Conservation (phyloP, 2,329 filamentous ascomycete species). For the Fusarium protoensiforme region DNA sequence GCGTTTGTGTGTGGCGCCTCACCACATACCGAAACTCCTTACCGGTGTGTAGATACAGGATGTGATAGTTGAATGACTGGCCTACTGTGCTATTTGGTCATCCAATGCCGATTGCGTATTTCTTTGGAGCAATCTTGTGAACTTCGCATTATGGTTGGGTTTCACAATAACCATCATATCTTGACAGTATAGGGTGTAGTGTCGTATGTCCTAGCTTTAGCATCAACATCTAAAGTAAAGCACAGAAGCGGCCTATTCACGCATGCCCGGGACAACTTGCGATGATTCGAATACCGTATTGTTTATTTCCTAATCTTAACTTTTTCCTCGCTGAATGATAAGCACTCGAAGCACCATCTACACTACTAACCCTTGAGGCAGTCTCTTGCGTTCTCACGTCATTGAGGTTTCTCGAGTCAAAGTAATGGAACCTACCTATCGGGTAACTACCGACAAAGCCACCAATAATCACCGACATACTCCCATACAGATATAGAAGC, state of each 20-base stretch:
- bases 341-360: not conserved
- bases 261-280: not conserved
- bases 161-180: not conserved
- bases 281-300: not conserved
- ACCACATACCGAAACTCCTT: not conserved
- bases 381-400: not conserved
- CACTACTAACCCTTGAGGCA: not conserved
- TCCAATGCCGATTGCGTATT: not conserved
- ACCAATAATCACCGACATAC: not conserved
- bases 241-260: not conserved
- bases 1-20: slow-evolving; percentile 27
- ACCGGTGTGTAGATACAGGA: not conserved
- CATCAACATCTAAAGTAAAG: not conserved
- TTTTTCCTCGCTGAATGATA: not conserved
- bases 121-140: not conserved
- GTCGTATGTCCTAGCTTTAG: not conserved
- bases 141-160: not conserved
- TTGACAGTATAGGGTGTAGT: not conserved
- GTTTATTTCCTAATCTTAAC: not conserved
- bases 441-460: not conserved
- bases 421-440: not conserved
- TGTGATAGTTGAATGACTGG: not conserved
- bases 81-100: not conserved
- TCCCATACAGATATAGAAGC: not conserved
- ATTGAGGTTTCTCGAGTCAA: not conserved